Evolutionary conservation across 345 rosid genomes (phyloP).

Genomic region (Cardamine occulta): DNA sequence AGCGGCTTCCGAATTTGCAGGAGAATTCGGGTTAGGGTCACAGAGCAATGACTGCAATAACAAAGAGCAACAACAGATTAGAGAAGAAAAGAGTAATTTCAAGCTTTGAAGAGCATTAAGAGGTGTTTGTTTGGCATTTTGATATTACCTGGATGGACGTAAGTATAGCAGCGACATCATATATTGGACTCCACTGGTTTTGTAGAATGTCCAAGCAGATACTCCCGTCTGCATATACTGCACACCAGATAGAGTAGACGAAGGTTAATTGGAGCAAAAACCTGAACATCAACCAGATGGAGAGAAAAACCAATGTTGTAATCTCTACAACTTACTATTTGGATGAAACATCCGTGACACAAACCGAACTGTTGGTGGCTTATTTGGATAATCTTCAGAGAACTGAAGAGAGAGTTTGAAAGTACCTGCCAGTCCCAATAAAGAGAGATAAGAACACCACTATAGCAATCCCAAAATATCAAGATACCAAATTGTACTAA

Average conservation of each 20-base stretch:
- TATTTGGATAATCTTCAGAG: slow-evolving; percentile 69
- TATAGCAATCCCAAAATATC: neutral
- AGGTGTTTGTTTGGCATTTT: slow-evolving; percentile 1
- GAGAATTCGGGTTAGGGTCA: slow-evolving; percentile 85
- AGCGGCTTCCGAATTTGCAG: slow-evolving; percentile 90
- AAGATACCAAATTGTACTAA: slow-evolving; percentile 2
- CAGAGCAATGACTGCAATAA: slow-evolving; percentile 68
- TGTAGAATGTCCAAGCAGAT: slow-evolving; percentile 93
- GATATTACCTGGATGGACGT: slow-evolving; percentile 83
- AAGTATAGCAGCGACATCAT: slow-evolving; percentile 97
- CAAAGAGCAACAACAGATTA: neutral
- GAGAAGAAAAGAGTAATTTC: neutral
- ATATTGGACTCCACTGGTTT: slow-evolving; percentile 98
- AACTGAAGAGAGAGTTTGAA: slow-evolving; percentile 69
- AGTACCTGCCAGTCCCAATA: slow-evolving; percentile 51
- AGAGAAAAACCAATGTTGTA: neutral
- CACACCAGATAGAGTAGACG: slow-evolving; percentile 20
- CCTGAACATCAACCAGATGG: neutral
- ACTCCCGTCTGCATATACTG: slow-evolving; percentile 98
- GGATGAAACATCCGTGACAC: slow-evolving; percentile 74
- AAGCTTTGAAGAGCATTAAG: neutral
- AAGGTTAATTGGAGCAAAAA: neutral
- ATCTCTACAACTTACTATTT: slow-evolving; percentile 53
- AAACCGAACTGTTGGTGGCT: slow-evolving; percentile 70
- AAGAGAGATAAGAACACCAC: slow-evolving; percentile 18